Percentiles rank a stretch among this genome's conserved stretches.
Conservation (phyloP, 2,329 filamentous ascomycete genomes). For the Sphaerulina musiva region DNA sequence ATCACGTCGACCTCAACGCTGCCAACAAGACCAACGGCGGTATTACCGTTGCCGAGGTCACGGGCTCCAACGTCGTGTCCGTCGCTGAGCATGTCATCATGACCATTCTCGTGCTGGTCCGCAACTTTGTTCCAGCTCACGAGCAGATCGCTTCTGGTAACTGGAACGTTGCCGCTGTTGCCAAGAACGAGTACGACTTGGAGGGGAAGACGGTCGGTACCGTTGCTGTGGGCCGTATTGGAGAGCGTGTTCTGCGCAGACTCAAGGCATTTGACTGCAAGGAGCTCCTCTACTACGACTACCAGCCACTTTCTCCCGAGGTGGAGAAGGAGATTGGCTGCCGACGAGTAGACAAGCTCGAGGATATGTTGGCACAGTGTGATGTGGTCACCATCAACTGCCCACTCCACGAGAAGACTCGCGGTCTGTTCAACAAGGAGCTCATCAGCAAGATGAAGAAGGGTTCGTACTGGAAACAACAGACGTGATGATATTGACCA, state of each 20-base stretch:
- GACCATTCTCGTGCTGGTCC: conserved; percentile 92
- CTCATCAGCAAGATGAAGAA: conserved; percentile 99
- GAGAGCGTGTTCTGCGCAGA: conserved; percentile 91
- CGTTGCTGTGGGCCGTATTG: conserved; percentile 94
- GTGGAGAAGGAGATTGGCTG: conserved; percentile 92
- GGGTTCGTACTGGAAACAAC: conserved; percentile 46
- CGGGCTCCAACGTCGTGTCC: conserved; percentile 95
- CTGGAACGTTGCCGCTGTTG: conserved; percentile 91
- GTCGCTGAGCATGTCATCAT: conserved; percentile 99
- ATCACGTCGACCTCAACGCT: conserved; percentile 94
- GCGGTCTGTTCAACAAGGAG: conserved; percentile 96
- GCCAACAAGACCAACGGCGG: conserved; percentile 98
- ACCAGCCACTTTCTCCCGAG: conserved; percentile 84
- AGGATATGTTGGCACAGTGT: conserved; percentile 90
- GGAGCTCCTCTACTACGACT: conserved; percentile 98
- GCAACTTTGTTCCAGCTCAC: conserved; percentile 97
- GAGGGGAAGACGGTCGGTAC: conserved; percentile 97
- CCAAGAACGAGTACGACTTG: conserved; percentile 97
- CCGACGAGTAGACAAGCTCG: conserved; percentile 77
- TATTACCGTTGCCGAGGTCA: conserved; percentile 94
- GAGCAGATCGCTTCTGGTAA: conserved; percentile 84
- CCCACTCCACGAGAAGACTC: conserved; percentile 96
- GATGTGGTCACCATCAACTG: conserved; percentile 99
- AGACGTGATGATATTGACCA: neutral
- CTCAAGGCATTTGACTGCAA: conserved; percentile 99